Base-by-base conservation (phyloP, 139 green algal species). In the Coelastrella sp. region DNA sequence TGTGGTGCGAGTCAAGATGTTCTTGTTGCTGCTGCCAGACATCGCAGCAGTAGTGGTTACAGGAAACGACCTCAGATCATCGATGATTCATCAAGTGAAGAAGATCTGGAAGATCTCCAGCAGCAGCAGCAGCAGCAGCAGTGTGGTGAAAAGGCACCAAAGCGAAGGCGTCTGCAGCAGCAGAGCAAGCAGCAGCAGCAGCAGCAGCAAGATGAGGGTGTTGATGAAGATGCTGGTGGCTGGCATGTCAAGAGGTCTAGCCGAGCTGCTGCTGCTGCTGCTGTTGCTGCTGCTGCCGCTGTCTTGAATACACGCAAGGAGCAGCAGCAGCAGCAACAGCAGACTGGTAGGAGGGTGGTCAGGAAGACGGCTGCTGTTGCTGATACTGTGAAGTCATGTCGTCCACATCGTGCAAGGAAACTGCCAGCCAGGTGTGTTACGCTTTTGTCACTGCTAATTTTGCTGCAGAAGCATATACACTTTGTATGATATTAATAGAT, bases 51-150 rank as follows among this genome's bases (percentile, higher is more conserved):
- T 37, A 41, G 41, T 23, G n/a, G n/a, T 34, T 15, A n/a, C 34
- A 69, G 62, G 62, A 69, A 23, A 30, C 15, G 62, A 30, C 62
- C 32, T 2, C 71, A 79, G 19, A 41, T 79, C 7, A 79, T 79
- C 21, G 38, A 37, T 63, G 71, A 79, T 2, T 53, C 41, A 6
- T 41, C 60, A 23, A 38, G 43, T 41, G 71, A 63, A 7, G n/a
- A 60, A 11, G 43, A 43, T 25, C 6, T 48, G 2, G 11, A 71
- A 30, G n/a, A n/a, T n/a, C n/a, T n/a, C n/a, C n/a, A n/a, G n/a
- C 66, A 50, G 66, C 66, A 48, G 35, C 66, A 74, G 66, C 66
- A 74, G 34, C 66, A 74, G 35, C 66, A 74, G 66, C 66, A 53
- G 66, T 17, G 21, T 21, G 66, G 27, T 38, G 41, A 38, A 9